These are phyloP conservation scores for Sporothrix humicola DNA, from an alignment of 2,329 filamentous ascomycete genomes.

Conservation along the genomic window DNA sequence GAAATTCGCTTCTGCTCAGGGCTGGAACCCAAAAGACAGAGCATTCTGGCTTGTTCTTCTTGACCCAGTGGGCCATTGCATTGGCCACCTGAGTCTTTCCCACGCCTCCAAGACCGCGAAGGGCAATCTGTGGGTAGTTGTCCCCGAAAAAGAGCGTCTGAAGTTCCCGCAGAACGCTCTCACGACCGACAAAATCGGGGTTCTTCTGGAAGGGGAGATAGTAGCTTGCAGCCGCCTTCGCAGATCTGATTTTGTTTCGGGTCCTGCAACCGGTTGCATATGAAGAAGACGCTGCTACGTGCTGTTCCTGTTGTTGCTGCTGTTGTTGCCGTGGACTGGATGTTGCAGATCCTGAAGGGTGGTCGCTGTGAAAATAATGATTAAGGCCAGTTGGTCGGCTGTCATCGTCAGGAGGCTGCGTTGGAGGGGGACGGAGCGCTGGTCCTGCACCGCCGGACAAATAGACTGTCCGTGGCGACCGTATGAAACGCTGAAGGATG, in stretches of 20 bases:
- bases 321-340: too few species aligned
- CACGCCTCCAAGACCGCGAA: slow-evolving; percentile 47
- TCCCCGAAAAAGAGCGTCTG: slow-evolving; percentile 17
- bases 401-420: too few species aligned
- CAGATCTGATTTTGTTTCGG: too few species aligned
- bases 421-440: too few species aligned
- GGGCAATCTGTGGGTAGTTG: neutral
- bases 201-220: slow-evolving; percentile 18
- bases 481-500: neutral
- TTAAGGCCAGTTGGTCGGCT: too few species aligned
- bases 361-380: too few species aligned
- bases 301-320: too few species aligned
- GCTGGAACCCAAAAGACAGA: slow-evolving; percentile 54
- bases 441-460: neutral
- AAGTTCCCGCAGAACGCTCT: slow-evolving; percentile 1
- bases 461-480: neutral
- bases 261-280: too few species aligned
- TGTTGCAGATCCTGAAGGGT: too few species aligned
- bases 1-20: slow-evolving; percentile 47
- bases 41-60: slow-evolving; percentile 44
- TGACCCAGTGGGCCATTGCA: slow-evolving; percentile 49
- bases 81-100: slow-evolving; percentile 52
- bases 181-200: slow-evolving; percentile 26
- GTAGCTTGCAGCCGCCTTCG: too few species aligned
- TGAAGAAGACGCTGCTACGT: too few species aligned